A percentile compares a stretch with the other conserved stretches of the same genome.
These are phyloP conservation scores for Phytophthora niederhauseri DNA, from an alignment of 352 stramenopile genomes.

Conservation along the genomic window DNA sequence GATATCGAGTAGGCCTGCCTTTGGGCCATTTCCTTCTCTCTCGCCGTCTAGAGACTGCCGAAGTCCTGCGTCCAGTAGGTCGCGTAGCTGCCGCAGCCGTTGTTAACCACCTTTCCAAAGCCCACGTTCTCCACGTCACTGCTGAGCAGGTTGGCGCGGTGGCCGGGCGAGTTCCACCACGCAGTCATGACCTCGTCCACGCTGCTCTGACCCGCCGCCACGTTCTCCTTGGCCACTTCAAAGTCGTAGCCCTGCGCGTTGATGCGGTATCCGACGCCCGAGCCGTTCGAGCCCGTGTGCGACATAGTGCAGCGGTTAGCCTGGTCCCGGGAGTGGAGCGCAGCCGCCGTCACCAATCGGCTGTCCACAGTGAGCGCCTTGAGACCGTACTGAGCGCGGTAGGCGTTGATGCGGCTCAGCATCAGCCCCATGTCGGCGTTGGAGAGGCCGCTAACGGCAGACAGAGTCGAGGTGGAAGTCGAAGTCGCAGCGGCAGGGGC, in stretches of 20 bases:
- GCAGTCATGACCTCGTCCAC: slow-evolving; percentile 51
- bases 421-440: slow-evolving; percentile 42
- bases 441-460: slow-evolving; percentile 37
- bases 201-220: slow-evolving; percentile 48
- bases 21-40: slow-evolving; percentile 2
- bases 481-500: not conserved
- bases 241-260: slow-evolving; percentile 43
- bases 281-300: slow-evolving; percentile 49
- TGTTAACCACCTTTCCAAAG: slow-evolving; percentile 41
- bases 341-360: slow-evolving; percentile 39
- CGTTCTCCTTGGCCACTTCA: slow-evolving; percentile 46
- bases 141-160: slow-evolving; percentile 56
- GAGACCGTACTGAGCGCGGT: slow-evolving; percentile 46
- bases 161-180: slow-evolving; percentile 57
- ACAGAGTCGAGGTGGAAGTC: not conserved
- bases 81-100: slow-evolving; percentile 26
- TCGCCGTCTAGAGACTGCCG: slow-evolving; percentile 15
- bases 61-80: slow-evolving; percentile 52
- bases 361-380: slow-evolving; percentile 49
- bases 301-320: slow-evolving; percentile 51
- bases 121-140: slow-evolving; percentile 35
- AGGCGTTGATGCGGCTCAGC: slow-evolving; percentile 55
- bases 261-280: slow-evolving; percentile 38
- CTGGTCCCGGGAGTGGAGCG: slow-evolving; percentile 52
- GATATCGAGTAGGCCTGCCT: slow-evolving; percentile 12